Conservation (phyloP, 768 basidiomycete genomes). For the Amanita thiersii region DNA sequence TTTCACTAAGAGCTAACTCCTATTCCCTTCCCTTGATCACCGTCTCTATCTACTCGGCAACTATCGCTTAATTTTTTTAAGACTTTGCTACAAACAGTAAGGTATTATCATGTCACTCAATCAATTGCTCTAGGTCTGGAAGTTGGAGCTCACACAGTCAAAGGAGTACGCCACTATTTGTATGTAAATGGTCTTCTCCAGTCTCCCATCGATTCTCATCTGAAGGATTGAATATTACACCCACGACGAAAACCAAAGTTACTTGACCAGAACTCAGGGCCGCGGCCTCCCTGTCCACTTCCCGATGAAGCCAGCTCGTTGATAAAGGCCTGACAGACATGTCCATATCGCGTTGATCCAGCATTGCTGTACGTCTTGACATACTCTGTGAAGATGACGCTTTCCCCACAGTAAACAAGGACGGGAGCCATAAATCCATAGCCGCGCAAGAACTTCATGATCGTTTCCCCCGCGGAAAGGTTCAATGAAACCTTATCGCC, state of each 20-base stretch:
- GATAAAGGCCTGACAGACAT: background rate
- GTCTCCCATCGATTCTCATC: too few relatives aligned
- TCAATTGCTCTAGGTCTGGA: too few relatives aligned
- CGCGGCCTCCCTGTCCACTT: too few relatives aligned
- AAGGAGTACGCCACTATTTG: too few relatives aligned
- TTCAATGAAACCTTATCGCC: constrained; percentile 10
- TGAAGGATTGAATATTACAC: too few relatives aligned
- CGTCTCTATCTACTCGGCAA: too few relatives aligned
- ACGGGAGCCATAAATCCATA: constrained; percentile 14
- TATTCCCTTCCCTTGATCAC: background rate
- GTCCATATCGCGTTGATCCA: constrained; percentile 14
- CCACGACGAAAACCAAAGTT: background rate
- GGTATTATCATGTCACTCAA: too few relatives aligned
- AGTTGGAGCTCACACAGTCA: too few relatives aligned
- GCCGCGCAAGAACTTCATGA: constrained; percentile 18
- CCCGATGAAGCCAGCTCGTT: too few relatives aligned
- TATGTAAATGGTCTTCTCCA: too few relatives aligned
- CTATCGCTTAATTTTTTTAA: too few relatives aligned
- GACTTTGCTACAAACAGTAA: too few relatives aligned
- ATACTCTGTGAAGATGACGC: constrained; percentile 14
- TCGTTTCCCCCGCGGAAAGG: constrained; percentile 17
- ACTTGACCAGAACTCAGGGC: background rate
- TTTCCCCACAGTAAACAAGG: constrained; percentile 15
- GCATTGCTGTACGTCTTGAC: constrained; percentile 14
- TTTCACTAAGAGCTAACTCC: background rate